A percentile compares a stretch with the other conserved stretches of the same genome.
These are phyloP conservation scores for Heterobasidion irregulare DNA, from an alignment of 1,284 basidiomycete genomes.

Conservation along the genomic window DNA sequence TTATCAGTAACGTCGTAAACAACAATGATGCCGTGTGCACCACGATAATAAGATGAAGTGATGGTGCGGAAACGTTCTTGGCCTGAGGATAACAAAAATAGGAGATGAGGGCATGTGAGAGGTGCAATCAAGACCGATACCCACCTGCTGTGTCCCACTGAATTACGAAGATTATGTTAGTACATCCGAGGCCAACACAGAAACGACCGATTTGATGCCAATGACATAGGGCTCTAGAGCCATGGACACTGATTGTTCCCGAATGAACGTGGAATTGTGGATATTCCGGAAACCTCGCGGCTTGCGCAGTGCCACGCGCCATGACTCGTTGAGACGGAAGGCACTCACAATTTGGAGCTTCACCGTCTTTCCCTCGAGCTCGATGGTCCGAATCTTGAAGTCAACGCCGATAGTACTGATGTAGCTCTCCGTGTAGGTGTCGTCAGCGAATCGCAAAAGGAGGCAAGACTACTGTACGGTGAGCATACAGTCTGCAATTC, in stretches of 20 bases:
- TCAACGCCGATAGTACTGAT: slow-evolving; percentile 99
- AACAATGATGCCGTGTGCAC: slow-evolving; percentile 95
- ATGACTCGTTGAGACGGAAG: neutral
- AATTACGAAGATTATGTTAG: slow-evolving; percentile 5
- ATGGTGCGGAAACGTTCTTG: slow-evolving; percentile 98
- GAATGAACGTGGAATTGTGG: too few relatives aligned
- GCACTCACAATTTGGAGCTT: slow-evolving; percentile 96
- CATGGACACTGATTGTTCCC: too few relatives aligned
- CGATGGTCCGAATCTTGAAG: slow-evolving; percentile 99
- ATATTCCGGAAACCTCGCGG: too few relatives aligned
- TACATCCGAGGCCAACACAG: neutral
- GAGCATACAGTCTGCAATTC: slow-evolving; percentile 1
- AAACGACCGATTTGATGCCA: neutral
- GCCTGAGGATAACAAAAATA: slow-evolving; percentile 32
- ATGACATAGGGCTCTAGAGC: neutral
- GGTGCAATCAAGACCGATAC: slow-evolving; percentile 10
- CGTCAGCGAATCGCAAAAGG: slow-evolving; percentile 97
- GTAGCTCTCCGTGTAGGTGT: slow-evolving; percentile 99
- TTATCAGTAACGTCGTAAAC: slow-evolving; percentile 99
- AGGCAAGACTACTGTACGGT: slow-evolving; percentile 80
- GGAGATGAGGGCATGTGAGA: neutral
- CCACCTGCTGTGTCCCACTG: slow-evolving; percentile 94
- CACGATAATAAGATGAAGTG: slow-evolving; percentile 95
- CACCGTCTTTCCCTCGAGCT: slow-evolving; percentile 98
- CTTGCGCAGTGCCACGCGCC: neutral